These are phyloP conservation scores for Botrytis tulipae DNA, from an alignment of 2,329 filamentous ascomycete species.

Conservation along the genomic window DNA sequence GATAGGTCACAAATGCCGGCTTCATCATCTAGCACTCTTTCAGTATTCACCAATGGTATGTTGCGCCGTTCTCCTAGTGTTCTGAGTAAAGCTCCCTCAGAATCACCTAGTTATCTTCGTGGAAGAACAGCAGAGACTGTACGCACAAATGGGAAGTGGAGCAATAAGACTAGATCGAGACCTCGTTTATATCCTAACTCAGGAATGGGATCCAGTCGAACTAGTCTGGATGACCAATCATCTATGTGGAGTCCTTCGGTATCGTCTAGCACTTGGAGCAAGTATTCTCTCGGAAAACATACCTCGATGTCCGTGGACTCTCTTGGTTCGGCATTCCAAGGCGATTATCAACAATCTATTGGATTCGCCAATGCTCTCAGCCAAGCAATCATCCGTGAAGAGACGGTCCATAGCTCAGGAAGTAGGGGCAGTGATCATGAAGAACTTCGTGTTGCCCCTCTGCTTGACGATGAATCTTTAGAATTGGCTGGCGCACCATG, in stretches of 20 bases:
- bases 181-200: conserved; percentile 73
- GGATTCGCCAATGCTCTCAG: conserved; percentile 96
- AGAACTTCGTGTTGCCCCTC: conserved; percentile 50
- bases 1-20: conserved; percentile 43
- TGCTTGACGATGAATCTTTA: conserved; percentile 89
- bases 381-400: conserved; percentile 93
- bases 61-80: conserved; percentile 86
- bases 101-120: conserved; percentile 66
- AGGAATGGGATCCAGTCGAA: conserved; percentile 85
- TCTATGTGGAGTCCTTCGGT: conserved; percentile 84
- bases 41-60: conserved; percentile 64
- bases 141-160: conserved; percentile 60
- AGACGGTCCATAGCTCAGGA: conserved; percentile 55
- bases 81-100: conserved; percentile 88
- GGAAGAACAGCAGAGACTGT: conserved; percentile 62
- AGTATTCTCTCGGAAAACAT: conserved; percentile 84
- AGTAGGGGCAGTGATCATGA: conserved; percentile 36
- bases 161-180: conserved; percentile 80
- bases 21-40: conserved; percentile 61
- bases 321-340: conserved; percentile 72
- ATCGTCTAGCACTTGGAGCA: conserved; percentile 91
- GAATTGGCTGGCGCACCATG: conserved; percentile 93
- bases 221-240: conserved; percentile 86
- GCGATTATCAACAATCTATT: conserved; percentile 92
- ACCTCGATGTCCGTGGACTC: conserved; percentile 92